These are phyloP conservation scores for Dryas alaskensis DNA, from an alignment of 306 rosid genomes.

Conservation along the genomic window DNA sequence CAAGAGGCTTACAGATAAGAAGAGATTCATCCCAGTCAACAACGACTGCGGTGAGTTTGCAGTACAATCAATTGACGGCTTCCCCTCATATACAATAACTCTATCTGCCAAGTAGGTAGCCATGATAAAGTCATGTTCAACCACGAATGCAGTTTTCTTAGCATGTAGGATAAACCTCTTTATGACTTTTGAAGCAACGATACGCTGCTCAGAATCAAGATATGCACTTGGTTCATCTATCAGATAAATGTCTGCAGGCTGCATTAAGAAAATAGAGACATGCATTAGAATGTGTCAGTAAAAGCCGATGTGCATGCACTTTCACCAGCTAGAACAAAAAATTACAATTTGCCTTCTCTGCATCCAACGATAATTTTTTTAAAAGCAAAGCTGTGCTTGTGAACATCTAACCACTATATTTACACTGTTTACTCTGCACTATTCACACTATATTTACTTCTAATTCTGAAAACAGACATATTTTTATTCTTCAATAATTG, in stretches of 20 bases:
- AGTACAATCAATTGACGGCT: conserved; percentile 76
- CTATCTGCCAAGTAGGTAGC: conserved; percentile 97
- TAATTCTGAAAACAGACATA: background rate
- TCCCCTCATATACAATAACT: conserved; percentile 91
- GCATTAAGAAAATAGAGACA: conserved; percentile 31
- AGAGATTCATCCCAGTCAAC: conserved; percentile 96
- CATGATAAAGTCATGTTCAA: conserved; percentile 97
- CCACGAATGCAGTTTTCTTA: conserved; percentile 95
- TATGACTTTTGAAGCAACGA: conserved; percentile 92
- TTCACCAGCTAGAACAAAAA: background rate
- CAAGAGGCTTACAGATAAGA: conserved; percentile 75
- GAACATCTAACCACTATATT: background rate
- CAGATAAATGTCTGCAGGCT: conserved; percentile 97
- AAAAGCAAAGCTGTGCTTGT: background rate
- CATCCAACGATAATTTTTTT: background rate
- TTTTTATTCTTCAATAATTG: background rate
- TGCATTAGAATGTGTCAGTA: conserved; percentile 9
- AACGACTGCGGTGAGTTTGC: conserved; percentile 92
- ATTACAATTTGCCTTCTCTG: background rate
- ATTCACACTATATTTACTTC: no score
- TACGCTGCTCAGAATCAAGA: conserved; percentile 97
- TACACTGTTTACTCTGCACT: background rate
- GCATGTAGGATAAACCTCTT: conserved; percentile 97
- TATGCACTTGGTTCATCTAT: conserved; percentile 98
- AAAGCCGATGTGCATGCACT: background rate